Evolutionary conservation across 257 asterid species (phyloP).

Genomic region (Verbascum thapsus): DNA sequence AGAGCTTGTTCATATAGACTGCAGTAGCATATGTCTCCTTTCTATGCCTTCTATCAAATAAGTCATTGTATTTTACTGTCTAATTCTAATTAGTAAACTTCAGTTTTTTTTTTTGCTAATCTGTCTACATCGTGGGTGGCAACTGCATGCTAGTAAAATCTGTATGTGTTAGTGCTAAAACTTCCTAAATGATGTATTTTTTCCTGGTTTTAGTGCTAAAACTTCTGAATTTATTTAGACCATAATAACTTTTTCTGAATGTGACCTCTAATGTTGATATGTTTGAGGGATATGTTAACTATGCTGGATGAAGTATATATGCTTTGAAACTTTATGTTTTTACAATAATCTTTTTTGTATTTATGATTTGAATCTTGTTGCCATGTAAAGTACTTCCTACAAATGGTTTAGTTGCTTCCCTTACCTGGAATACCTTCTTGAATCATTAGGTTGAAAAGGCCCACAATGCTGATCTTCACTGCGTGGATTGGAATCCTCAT

Average conservation of each 20-base stretch:
- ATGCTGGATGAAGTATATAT: not conserved
- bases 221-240: constrained; percentile 5
- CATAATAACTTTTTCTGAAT: not conserved
- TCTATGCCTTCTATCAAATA: not conserved
- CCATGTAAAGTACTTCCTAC: constrained; percentile 22
- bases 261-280: not conserved
- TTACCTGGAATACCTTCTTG: constrained; percentile 30
- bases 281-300: not conserved
- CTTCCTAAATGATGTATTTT: not conserved
- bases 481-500: constrained; percentile 97
- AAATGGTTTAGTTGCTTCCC: constrained; percentile 25
- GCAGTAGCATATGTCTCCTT: not conserved
- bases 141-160: not conserved
- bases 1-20: not conserved
- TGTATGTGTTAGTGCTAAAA: not conserved
- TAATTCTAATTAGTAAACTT: not conserved
- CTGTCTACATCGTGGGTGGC: not conserved
- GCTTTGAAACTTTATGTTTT: constrained; percentile 18
- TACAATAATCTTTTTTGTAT: not conserved
- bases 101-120: not conserved
- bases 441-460: constrained; percentile 88
- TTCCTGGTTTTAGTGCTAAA: constrained; percentile 17
- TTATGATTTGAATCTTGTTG: constrained; percentile 16
- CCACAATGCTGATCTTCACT: constrained; percentile 93
- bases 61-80: not conserved